Evolutionary conservation across 306 rosid species (phyloP).

Genomic region (Begonia fuchsioides): DNA sequence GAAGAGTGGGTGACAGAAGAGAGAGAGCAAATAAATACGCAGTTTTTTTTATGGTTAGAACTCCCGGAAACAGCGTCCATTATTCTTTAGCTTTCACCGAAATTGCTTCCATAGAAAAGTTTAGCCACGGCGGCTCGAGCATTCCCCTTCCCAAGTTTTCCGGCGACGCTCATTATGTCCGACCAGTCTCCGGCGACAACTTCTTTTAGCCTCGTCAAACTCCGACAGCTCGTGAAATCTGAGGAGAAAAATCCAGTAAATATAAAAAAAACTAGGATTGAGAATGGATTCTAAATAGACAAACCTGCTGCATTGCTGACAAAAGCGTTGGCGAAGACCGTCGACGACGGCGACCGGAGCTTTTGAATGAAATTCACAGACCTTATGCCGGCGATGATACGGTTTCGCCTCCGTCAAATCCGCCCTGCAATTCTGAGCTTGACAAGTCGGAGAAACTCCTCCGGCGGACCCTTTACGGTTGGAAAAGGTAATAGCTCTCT

Average conservation of each 20-base stretch:
- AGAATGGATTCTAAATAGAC: not conserved
- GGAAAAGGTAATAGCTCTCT: constrained; percentile 15
- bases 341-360: constrained; percentile 45
- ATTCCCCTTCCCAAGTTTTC: constrained; percentile 36
- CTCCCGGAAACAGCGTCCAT: constrained; percentile 27
- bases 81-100: constrained; percentile 24
- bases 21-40: constrained; percentile 41
- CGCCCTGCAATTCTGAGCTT: constrained; percentile 58
- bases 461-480: constrained; percentile 21
- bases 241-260: not conserved
- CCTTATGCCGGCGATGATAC: constrained; percentile 90
- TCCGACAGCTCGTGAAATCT: constrained; percentile 82
- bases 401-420: constrained; percentile 45
- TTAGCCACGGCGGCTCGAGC: constrained; percentile 22
- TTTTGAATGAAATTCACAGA: constrained; percentile 83
- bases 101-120: constrained; percentile 21
- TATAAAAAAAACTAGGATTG: not conserved
- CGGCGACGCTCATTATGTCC: constrained; percentile 83
- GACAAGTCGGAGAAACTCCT: constrained; percentile 31
- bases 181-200: constrained; percentile 74
- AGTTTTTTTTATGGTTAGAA: constrained; percentile 35
- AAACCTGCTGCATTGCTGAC: constrained; percentile 99
- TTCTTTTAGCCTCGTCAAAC: constrained; percentile 85
- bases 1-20: constrained; percentile 50
- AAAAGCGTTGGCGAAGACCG: constrained; percentile 68